These are phyloP conservation scores for Dichotomocladium elegans DNA, from an alignment of 371 early-diverging fungal species.

Conservation along the genomic window DNA sequence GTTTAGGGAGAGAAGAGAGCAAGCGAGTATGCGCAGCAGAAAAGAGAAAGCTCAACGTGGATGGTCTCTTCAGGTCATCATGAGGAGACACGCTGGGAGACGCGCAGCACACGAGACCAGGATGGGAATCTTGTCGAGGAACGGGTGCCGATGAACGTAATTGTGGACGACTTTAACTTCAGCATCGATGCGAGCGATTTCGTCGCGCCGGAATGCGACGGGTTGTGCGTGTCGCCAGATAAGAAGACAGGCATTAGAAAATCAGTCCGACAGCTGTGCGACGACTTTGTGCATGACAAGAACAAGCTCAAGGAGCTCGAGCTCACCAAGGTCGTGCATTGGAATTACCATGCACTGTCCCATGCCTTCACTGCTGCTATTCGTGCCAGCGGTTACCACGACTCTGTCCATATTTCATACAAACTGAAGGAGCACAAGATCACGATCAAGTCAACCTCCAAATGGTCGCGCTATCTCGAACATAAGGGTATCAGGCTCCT, in stretches of 20 bases:
- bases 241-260: slow-evolving; percentile 24
- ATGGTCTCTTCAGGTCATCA: slow-evolving; percentile 44
- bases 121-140: slow-evolving; percentile 37
- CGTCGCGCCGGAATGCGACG: slow-evolving; percentile 22
- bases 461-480: slow-evolving; percentile 25
- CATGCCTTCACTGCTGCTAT: slow-evolving; percentile 39
- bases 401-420: slow-evolving; percentile 30
- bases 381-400: slow-evolving; percentile 27
- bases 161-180: slow-evolving; percentile 28
- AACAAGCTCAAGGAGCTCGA: slow-evolving; percentile 37
- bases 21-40: too few relatives aligned
- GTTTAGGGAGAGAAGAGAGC: neutral
- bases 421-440: slow-evolving; percentile 29
- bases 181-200: slow-evolving; percentile 24
- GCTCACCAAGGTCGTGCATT: slow-evolving; percentile 32
- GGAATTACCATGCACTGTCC: slow-evolving; percentile 38
- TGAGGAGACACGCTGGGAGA: slow-evolving; percentile 35
- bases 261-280: slow-evolving; percentile 32
- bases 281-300: slow-evolving; percentile 31
- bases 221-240: slow-evolving; percentile 27
- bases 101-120: slow-evolving; percentile 19
- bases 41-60: too few relatives aligned
- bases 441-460: slow-evolving; percentile 25
- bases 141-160: slow-evolving; percentile 4
- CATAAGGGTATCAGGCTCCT: slow-evolving; percentile 18